Conservation (phyloP, 257 asterid genomes). For the Haberlea rhodopensis region DNA sequence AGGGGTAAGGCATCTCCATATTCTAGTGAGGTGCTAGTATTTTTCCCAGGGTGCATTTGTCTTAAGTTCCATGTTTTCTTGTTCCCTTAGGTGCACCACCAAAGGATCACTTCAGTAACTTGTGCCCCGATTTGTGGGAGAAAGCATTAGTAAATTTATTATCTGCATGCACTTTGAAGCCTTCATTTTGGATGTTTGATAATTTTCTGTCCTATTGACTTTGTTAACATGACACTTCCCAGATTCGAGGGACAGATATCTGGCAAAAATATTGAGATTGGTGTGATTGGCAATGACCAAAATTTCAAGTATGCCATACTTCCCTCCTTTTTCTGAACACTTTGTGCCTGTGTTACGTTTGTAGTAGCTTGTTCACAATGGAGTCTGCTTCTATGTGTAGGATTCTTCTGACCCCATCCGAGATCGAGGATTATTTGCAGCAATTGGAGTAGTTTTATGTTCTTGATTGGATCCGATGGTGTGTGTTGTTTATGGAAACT, state of each 20-base stretch:
- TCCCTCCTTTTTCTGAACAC: background rate
- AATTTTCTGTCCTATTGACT: background rate
- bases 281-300: constrained; percentile 85
- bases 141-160: background rate
- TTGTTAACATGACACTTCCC: constrained; percentile 18
- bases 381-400: constrained; percentile 41
- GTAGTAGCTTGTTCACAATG: constrained; percentile 1
- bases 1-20: constrained; percentile 62
- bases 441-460: constrained; percentile 70
- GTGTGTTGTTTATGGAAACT: background rate
- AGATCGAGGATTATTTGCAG: constrained; percentile 89
- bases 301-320: constrained; percentile 52
- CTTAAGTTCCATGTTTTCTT: background rate
- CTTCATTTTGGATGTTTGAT: background rate
- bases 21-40: background rate
- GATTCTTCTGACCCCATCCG: constrained; percentile 82
- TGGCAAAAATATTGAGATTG: constrained; percentile 94
- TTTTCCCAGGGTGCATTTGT: background rate
- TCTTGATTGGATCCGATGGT: no score
- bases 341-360: background rate
- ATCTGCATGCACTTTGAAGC: background rate
- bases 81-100: background rate
- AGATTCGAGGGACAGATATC: constrained; percentile 99
- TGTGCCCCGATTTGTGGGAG: background rate
- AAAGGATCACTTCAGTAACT: background rate